phyloP scores from a whole-genome alignment of 441 rosid species.

The Flueggea neowawraea region DNA sequence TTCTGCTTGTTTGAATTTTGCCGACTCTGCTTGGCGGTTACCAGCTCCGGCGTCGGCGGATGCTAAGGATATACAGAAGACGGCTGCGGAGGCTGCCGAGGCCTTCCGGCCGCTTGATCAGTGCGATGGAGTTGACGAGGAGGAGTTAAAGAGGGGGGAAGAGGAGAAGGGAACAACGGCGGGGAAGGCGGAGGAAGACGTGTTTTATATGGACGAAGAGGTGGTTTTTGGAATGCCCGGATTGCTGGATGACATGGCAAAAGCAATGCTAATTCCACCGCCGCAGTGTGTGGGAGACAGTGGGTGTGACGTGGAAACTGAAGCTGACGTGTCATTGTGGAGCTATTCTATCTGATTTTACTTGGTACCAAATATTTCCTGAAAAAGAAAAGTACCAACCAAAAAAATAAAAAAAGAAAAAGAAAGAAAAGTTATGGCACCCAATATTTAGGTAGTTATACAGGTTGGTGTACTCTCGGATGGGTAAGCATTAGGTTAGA shows the following conservation, averaged over 20 bases:
- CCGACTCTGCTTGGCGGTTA: constrained; percentile 77
- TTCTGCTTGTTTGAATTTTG: constrained; percentile 83
- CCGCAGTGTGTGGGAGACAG: constrained; percentile 11
- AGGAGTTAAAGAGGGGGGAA: not conserved
- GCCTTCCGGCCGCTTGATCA: constrained; percentile 29
- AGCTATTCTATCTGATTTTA: constrained; percentile 30
- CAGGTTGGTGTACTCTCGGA: too few relatives aligned
- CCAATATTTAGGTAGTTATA: too few relatives aligned
- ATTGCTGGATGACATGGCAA: constrained; percentile 62
- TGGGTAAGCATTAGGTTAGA: too few relatives aligned
- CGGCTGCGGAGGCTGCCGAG: constrained; percentile 73
- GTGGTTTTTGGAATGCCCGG: constrained; percentile 52
- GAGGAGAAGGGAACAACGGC: not conserved
- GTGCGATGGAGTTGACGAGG: not conserved
- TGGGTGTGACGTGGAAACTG: constrained; percentile 31
- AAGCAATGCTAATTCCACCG: constrained; percentile 76
- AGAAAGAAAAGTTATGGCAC: too few relatives aligned
- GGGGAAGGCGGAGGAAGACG: constrained; percentile 14
- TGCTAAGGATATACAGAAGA: constrained; percentile 70
- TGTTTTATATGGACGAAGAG: constrained; percentile 57
- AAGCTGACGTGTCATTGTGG: constrained; percentile 59
- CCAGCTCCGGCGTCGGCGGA: constrained; percentile 58
- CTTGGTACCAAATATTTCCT: too few relatives aligned
- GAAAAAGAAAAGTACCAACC: too few relatives aligned
- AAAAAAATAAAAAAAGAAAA: too few relatives aligned